Percentiles rank a stretch among this genome's conserved stretches.
Conservation (phyloP, 2,329 filamentous ascomycete species). For the Amauroascus niger region DNA sequence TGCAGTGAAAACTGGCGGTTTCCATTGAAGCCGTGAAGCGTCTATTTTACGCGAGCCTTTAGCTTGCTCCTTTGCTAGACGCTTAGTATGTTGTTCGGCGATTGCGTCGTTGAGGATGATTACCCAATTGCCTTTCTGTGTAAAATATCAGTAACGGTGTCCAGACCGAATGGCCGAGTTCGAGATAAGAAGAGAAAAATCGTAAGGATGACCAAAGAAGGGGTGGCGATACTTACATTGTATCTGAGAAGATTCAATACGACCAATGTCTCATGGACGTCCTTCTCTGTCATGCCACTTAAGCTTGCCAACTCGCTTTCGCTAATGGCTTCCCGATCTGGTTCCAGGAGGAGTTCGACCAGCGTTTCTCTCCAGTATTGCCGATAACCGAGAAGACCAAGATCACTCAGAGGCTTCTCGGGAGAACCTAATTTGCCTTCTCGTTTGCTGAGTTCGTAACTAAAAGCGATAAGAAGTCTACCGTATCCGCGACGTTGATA, state of each 20-base stretch:
- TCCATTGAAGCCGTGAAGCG: conserved; percentile 75
- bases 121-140: conserved; percentile 79
- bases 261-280: conserved; percentile 90
- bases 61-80: conserved; percentile 67
- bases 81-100: conserved; percentile 56
- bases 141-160: conserved; percentile 17
- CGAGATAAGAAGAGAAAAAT: too few relatives aligned
- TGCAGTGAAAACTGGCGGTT: conserved; percentile 87
- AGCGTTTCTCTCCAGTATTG: conserved; percentile 98
- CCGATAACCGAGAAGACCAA: conserved; percentile 85
- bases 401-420: conserved; percentile 89
- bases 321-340: conserved; percentile 56
- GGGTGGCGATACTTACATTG: conserved; percentile 43
- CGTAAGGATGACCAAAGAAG: not conserved
- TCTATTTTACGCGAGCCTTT: conserved; percentile 70
- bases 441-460: conserved; percentile 90
- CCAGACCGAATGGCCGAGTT: not conserved
- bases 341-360: conserved; percentile 70
- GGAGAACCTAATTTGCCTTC: conserved; percentile 92
- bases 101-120: conserved; percentile 83
- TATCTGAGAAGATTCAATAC: conserved; percentile 93
- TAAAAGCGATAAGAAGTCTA: conserved; percentile 88
- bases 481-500: conserved; percentile 94
- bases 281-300: conserved; percentile 92
- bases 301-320: conserved; percentile 72